These are phyloP conservation scores for Yamadazyma epiphylla DNA, from an alignment of 1,139 yeast species.

Conservation along the genomic window DNA sequence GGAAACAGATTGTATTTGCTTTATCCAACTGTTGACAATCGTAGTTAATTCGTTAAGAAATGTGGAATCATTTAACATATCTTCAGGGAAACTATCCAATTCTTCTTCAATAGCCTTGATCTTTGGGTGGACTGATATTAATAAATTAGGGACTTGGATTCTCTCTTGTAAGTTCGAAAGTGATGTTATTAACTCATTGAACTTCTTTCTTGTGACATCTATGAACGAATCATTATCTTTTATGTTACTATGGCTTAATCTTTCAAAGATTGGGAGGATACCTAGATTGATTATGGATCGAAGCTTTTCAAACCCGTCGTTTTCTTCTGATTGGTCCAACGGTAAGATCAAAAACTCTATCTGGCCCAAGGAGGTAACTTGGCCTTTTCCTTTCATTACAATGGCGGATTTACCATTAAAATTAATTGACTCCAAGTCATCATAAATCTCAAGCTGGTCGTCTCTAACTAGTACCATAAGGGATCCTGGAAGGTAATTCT, in stretches of 20 bases:
- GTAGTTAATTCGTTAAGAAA: constrained; percentile 65
- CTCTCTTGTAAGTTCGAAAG: constrained; percentile 67
- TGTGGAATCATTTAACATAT: constrained; percentile 43
- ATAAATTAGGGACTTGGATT: constrained; percentile 65
- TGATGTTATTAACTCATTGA: constrained; percentile 66
- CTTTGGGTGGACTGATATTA: constrained; percentile 49
- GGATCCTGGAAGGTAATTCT: constrained; percentile 6
- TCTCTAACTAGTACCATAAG: constrained; percentile 3
- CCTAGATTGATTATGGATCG: constrained; percentile 52
- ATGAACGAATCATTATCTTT: constrained; percentile 15
- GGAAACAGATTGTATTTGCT: constrained; percentile 57
- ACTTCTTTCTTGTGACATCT: constrained; percentile 52
- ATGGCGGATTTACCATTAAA: constrained; percentile 4
- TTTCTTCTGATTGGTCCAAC: constrained; percentile 8
- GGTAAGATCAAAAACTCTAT: constrained; percentile 10
- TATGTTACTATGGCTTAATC: constrained; percentile 11
- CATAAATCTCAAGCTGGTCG: constrained; percentile 1
- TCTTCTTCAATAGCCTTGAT: constrained; percentile 30
- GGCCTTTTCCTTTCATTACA: constrained; percentile 11
- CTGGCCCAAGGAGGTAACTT: constrained; percentile 3
- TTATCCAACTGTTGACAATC: constrained; percentile 71
- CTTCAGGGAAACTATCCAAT: constrained; percentile 19
- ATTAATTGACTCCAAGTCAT: constrained; percentile 4
- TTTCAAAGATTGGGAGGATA: constrained; percentile 36
- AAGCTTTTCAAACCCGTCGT: constrained; percentile 50